Evolutionary conservation across 495 filamentous ascomycete species (phyloP).

Genomic region (Rusavskia elegans): DNA sequence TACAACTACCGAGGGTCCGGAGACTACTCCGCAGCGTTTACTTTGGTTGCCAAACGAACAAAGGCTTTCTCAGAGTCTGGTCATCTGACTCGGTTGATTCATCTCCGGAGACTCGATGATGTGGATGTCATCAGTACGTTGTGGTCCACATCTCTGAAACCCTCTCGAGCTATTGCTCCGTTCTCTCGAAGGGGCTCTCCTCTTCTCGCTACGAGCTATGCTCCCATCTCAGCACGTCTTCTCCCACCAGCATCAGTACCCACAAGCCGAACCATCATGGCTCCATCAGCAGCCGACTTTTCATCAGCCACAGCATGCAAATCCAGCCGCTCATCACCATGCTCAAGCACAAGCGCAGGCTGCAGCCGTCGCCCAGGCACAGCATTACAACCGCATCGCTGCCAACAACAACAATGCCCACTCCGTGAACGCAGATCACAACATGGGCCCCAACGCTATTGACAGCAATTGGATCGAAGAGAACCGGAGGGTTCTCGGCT

Average conservation of each 20-base stretch:
- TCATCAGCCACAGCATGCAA: constrained; percentile 38
- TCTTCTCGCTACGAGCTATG: neutral
- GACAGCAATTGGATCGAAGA: constrained; percentile 66
- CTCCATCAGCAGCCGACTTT: constrained; percentile 50
- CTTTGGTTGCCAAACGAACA: neutral
- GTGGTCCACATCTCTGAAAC: neutral
- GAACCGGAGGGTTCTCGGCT: constrained; percentile 77
- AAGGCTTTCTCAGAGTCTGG: neutral
- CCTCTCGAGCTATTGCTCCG: neutral
- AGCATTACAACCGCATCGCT: constrained; percentile 65
- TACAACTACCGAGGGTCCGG: too few species aligned
- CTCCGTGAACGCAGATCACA: constrained; percentile 35
- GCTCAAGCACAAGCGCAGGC: constrained; percentile 44
- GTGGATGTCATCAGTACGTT: neutral
- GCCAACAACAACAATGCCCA: constrained; percentile 26
- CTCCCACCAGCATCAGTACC: constrained; percentile 70
- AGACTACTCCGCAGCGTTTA: neutral
- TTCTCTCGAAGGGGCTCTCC: neutral
- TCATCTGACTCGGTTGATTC: neutral
- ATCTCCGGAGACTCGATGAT: neutral
- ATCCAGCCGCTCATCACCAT: constrained; percentile 49
- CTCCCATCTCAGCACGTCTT: constrained; percentile 38
- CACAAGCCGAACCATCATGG: constrained; percentile 61
- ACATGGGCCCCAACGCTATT: constrained; percentile 31
- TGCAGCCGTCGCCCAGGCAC: constrained; percentile 49